Evolutionary conservation across 768 basidiomycete species (phyloP).

Genomic region (Hydnomerulius pinastri): DNA sequence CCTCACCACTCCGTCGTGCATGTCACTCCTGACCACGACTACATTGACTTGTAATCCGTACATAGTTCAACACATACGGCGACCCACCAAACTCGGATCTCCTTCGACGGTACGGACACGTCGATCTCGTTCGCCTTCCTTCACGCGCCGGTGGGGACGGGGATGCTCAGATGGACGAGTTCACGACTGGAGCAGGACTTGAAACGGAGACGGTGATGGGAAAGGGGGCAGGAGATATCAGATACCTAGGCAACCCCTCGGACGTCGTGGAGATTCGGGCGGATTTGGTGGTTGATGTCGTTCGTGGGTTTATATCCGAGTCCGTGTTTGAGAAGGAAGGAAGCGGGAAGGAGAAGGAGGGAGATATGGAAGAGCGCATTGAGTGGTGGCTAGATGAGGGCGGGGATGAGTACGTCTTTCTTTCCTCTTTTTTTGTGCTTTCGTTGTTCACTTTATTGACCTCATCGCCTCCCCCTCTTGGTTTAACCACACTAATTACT

Average conservation of each 20-base stretch:
- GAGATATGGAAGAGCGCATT: slow-evolving; percentile 45
- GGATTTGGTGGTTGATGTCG: slow-evolving; percentile 58
- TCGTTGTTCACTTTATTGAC: slow-evolving; percentile 1
- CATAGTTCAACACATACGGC: slow-evolving; percentile 93
- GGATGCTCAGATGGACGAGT: slow-evolving; percentile 17
- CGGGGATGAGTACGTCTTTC: slow-evolving; percentile 75
- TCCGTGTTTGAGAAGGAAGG: too few relatives aligned
- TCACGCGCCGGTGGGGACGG: slow-evolving; percentile 1
- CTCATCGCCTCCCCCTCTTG: neutral
- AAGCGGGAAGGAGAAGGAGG: too few relatives aligned
- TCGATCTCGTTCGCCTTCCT: slow-evolving; percentile 75
- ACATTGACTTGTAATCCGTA: neutral
- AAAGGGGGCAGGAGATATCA: slow-evolving; percentile 6
- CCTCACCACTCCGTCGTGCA: too few relatives aligned
- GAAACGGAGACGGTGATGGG: slow-evolving; percentile 18
- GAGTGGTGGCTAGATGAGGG: slow-evolving; percentile 95
- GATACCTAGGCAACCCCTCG: slow-evolving; percentile 64
- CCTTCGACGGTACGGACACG: slow-evolving; percentile 91
- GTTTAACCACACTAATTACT: too few relatives aligned
- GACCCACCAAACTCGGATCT: slow-evolving; percentile 92
- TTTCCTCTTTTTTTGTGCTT: neutral
- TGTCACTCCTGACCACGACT: neutral
- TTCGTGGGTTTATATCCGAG: slow-evolving; percentile 18
- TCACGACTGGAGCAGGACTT: too few relatives aligned
- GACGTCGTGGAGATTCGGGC: slow-evolving; percentile 80